Evolutionary conservation across 768 basidiomycete genomes (phyloP).

Genomic region (Trametes villosa): DNA sequence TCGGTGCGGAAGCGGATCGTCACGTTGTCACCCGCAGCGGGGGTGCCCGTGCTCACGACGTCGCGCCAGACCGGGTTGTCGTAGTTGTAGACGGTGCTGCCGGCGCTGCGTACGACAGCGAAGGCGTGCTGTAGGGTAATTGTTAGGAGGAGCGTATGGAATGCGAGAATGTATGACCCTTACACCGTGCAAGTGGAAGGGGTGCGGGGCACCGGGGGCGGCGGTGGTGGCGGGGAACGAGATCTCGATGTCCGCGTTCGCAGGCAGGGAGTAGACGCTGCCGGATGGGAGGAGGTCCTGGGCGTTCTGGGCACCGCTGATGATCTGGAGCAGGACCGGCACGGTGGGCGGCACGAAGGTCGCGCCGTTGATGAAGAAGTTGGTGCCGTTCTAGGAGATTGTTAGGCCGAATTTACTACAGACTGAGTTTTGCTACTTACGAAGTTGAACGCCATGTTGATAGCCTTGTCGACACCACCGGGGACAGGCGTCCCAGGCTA

Average conservation of each 20-base stretch:
- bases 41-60: slow-evolving; percentile 28
- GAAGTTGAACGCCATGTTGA: slow-evolving; percentile 30
- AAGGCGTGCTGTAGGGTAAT: slow-evolving; percentile 38
- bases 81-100: slow-evolving; percentile 39
- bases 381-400: slow-evolving; percentile 30
- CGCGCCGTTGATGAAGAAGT: slow-evolving; percentile 41
- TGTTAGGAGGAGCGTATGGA: not conserved
- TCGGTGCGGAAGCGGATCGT: slow-evolving; percentile 45
- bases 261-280: slow-evolving; percentile 50
- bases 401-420: not conserved
- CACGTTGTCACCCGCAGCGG: slow-evolving; percentile 23
- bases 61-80: slow-evolving; percentile 42
- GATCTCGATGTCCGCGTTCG: slow-evolving; percentile 49
- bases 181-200: slow-evolving; percentile 51
- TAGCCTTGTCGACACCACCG: slow-evolving; percentile 27
- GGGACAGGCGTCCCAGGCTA: slow-evolving; percentile 27
- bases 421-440: not conserved
- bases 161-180: slow-evolving; percentile 16
- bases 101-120: slow-evolving; percentile 40
- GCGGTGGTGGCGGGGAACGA: slow-evolving; percentile 43
- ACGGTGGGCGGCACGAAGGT: slow-evolving; percentile 40
- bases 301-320: slow-evolving; percentile 46
- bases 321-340: slow-evolving; percentile 54
- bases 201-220: slow-evolving; percentile 34
- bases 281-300: slow-evolving; percentile 46